phyloP scores from a whole-genome alignment of 345 rosid species.

The Cardiospermum halicacabum region DNA sequence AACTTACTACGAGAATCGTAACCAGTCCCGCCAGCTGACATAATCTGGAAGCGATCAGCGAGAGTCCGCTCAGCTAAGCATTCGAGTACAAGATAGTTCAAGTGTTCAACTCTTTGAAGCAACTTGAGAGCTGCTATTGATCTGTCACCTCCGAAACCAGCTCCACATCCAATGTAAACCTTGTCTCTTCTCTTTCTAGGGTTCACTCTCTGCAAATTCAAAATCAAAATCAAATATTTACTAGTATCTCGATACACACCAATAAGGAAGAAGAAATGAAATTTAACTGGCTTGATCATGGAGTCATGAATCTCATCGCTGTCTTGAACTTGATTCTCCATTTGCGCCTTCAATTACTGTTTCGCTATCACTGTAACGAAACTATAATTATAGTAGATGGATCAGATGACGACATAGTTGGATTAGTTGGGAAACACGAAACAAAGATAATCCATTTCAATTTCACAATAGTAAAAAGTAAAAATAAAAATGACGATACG shows the following conservation, averaged over 20 bases:
- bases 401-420: neutral
- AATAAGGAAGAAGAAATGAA: neutral
- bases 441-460: no score
- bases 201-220: conserved; percentile 52
- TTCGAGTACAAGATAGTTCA: conserved; percentile 83
- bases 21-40: conserved; percentile 63
- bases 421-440: neutral
- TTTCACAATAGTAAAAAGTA: no score
- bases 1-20: conserved; percentile 69
- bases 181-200: conserved; percentile 55
- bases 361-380: no score
- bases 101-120: conserved; percentile 58
- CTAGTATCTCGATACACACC: neutral
- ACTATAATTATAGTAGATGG: neutral
- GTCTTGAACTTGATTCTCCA: conserved; percentile 25
- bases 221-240: neutral
- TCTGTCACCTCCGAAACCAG: conserved; percentile 90
- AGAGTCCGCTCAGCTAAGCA: conserved; percentile 92
- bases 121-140: conserved; percentile 72
- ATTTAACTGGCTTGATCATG: conserved; percentile 41
- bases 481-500: neutral
- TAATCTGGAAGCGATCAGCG: conserved; percentile 63
- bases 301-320: conserved; percentile 27
- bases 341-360: conserved; percentile 12
- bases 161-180: conserved; percentile 87